phyloP scores from a whole-genome alignment of 2,329 filamentous ascomycete species.

The Gliomastix tumulicola region DNA sequence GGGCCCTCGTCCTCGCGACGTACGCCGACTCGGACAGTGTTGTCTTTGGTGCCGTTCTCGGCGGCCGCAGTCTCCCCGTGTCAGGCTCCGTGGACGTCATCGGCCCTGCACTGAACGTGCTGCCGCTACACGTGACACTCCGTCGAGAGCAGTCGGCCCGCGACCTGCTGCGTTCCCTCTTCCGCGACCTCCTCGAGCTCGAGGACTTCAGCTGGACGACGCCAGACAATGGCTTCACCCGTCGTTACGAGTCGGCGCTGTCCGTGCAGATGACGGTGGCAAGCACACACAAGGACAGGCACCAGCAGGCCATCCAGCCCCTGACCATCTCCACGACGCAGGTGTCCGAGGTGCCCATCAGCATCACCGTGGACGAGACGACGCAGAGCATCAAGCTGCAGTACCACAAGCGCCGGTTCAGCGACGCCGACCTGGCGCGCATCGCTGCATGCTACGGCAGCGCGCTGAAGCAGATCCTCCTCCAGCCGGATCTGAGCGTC shows the following conservation, averaged over 20 bases:
- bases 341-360: not conserved
- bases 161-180: too few relatives aligned
- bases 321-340: not conserved
- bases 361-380: not conserved
- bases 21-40: too few relatives aligned
- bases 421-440: not conserved
- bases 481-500: not conserved
- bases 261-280: not conserved
- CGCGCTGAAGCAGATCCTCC: not conserved
- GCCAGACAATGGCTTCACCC: conserved; percentile 6
- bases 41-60: too few relatives aligned
- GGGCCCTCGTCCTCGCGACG: too few relatives aligned
- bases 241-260: not conserved
- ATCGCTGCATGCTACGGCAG: not conserved
- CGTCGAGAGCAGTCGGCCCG: too few relatives aligned
- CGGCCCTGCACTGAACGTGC: too few relatives aligned
- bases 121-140: too few relatives aligned
- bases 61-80: too few relatives aligned
- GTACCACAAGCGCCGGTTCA: not conserved
- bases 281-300: too few relatives aligned
- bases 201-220: conserved; percentile 9
- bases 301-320: not conserved
- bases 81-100: too few relatives aligned
- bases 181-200: too few relatives aligned
- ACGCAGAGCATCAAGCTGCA: not conserved